phyloP scores from a whole-genome alignment of 495 filamentous ascomycete species.

The Cladorrhinum samala region DNA sequence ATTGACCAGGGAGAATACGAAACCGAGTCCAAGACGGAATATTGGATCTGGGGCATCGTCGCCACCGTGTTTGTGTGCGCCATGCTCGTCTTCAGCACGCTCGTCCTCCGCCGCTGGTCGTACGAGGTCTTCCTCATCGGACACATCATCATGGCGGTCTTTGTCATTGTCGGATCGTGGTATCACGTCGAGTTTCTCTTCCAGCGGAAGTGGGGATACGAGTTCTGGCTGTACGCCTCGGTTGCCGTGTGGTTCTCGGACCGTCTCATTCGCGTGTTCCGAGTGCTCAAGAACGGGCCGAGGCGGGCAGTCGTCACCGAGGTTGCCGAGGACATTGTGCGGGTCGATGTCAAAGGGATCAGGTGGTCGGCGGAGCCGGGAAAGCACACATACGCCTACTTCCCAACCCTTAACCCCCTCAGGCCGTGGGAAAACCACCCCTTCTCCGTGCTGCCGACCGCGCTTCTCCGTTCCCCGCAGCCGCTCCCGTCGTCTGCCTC shows the following conservation, averaged over 20 bases:
- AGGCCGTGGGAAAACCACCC: conserved; percentile 47
- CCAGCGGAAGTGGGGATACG: conserved; percentile 25
- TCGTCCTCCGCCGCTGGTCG: conserved; percentile 24
- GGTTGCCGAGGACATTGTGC: conserved; percentile 25
- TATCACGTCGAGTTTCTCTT: conserved; percentile 30
- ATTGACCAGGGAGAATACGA: conserved; percentile 19
- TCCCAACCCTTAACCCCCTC: conserved; percentile 34
- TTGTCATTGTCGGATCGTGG: conserved; percentile 38
- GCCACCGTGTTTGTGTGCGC: conserved; percentile 24
- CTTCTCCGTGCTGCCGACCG: conserved; percentile 36
- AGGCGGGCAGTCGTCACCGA: conserved; percentile 28
- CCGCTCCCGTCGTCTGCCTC: not conserved
- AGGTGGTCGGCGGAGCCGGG: conserved; percentile 25
- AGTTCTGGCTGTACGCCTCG: conserved; percentile 41
- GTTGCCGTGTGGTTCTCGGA: conserved; percentile 43
- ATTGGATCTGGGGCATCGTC: conserved; percentile 41
- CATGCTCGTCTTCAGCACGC: conserved; percentile 15
- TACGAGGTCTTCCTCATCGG: conserved; percentile 41
- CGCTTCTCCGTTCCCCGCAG: not conserved
- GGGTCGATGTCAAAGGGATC: conserved; percentile 32
- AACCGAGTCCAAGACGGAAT: conserved; percentile 16
- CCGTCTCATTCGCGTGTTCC: conserved; percentile 30
- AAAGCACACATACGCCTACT: conserved; percentile 36
- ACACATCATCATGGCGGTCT: conserved; percentile 35
- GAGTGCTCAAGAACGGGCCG: conserved; percentile 25